Base-by-base conservation (phyloP, 345 rosid genomes). In the Eucalyptus urophylla region DNA sequence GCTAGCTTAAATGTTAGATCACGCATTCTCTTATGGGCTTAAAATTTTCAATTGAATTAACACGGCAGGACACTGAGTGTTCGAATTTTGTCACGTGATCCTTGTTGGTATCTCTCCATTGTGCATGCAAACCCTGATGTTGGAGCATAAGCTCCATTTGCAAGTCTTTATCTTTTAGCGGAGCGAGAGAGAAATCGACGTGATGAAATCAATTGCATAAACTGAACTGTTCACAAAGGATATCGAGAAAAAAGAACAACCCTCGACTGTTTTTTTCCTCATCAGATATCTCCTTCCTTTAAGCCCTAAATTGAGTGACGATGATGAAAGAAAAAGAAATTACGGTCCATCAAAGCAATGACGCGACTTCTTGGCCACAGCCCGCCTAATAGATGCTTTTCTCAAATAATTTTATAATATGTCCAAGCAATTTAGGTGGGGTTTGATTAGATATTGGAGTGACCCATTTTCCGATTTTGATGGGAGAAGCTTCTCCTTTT, bases 161-260 rank as follows among this genome's bases (percentile, higher is more conserved):
- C 3, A 1, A 40, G 29, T 40, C 43, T 37, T 21, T 11, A 37
- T 72, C 4, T 37, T 72, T 76, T 21, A 37, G 27, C 0, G 8
- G 5, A 40, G 24, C 37, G 27, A 72, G 81, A 33, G 25, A 9
- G 45, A 53, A 53, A 53, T 21, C 2, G 2, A 53, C 25, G 25
- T 21, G 14, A 76, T 37, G 27, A 76, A 72, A 72, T 22, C 25
- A 13, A 72, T 19, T 24, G 8, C 81, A 31, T 22, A 31, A 31
- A 69, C 5, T 33, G 43, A 33, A 69, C 1, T 0, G 7, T 33
- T 69, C 12, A 21, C 25, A 76, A 40, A 76, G 21, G 22, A 40
- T 40, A 76, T 76, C 2, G 0, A 2, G 29, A 40, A 40, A 40
- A 44, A 19, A 11, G 45, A 40, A 7, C 11, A 7, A 0, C 76